A percentile compares a stretch with the other conserved stretches of the same genome.
These are phyloP conservation scores for Paracorniculantispora psalliotae DNA, from an alignment of 2,329 filamentous ascomycete genomes.

Conservation along the genomic window DNA sequence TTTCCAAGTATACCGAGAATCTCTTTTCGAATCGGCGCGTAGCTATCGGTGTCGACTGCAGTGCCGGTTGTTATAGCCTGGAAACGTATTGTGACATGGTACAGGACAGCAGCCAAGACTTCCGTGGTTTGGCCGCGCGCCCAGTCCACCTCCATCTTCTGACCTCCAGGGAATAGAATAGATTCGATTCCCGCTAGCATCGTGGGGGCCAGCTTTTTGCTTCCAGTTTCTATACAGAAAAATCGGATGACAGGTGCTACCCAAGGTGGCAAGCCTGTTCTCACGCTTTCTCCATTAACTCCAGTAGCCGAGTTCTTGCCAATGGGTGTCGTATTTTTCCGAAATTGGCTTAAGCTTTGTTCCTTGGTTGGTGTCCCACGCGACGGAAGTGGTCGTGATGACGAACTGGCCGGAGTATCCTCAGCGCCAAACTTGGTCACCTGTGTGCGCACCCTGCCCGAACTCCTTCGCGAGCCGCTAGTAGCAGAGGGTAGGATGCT, in stretches of 20 bases:
- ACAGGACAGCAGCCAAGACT: constrained; percentile 55
- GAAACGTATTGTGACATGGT: constrained; percentile 53
- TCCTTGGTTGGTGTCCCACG: constrained; percentile 44
- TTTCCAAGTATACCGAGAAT: constrained; percentile 39
- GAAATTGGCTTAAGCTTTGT: constrained; percentile 37
- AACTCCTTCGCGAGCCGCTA: constrained; percentile 26
- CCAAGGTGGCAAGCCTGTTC: constrained; percentile 54
- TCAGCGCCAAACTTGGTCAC: constrained; percentile 28
- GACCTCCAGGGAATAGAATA: constrained; percentile 41
- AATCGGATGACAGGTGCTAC: constrained; percentile 62
- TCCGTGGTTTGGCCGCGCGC: constrained; percentile 44
- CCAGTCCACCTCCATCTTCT: constrained; percentile 44
- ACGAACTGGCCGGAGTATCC: constrained; percentile 20
- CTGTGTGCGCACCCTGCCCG: constrained; percentile 28
- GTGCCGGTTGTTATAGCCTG: constrained; percentile 35
- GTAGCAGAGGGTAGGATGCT: constrained; percentile 54
- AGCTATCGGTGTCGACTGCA: constrained; percentile 38
- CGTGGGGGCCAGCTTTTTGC: constrained; percentile 61
- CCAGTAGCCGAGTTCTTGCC: constrained; percentile 22
- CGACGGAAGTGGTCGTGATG: constrained; percentile 32
- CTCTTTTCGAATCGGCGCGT: constrained; percentile 40
- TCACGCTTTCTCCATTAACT: constrained; percentile 32
- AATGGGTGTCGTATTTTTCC: constrained; percentile 31
- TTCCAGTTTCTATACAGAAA: constrained; percentile 55
- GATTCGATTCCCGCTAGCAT: constrained; percentile 69